Evolutionary conservation across 257 asterid species (phyloP).

Genomic region (Jasminum sambac): DNA sequence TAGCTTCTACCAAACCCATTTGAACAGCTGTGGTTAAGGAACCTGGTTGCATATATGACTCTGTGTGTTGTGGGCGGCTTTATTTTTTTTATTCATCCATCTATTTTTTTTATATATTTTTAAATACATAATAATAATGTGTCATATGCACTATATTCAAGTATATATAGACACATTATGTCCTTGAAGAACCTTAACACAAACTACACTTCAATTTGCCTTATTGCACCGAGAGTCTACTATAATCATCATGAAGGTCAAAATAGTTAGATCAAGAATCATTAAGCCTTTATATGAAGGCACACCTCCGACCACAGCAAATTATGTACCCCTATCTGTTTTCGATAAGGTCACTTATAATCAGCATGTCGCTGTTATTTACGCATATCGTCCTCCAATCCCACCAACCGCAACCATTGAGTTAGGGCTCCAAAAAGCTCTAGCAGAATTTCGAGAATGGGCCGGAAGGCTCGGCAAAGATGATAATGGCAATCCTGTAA

Average conservation of each 20-base stretch:
- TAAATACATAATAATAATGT: too few species aligned
- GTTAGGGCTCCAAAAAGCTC: conserved; percentile 59
- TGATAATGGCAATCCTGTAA: conserved; percentile 36
- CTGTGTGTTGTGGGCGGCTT: too few species aligned
- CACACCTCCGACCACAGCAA: conserved; percentile 38
- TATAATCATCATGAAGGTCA: conserved; percentile 48
- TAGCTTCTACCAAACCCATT: conserved; percentile 26
- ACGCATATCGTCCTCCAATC: conserved; percentile 76
- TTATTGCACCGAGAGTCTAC: background rate
- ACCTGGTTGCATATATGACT: conserved; percentile 23
- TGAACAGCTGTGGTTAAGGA: conserved; percentile 19
- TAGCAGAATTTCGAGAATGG: conserved; percentile 65
- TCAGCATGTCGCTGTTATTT: conserved; percentile 71
- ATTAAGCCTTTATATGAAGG: conserved; percentile 62
- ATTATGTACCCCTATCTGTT: conserved; percentile 52
- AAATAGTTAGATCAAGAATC: conserved; percentile 55
- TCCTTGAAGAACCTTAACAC: conserved; percentile 27
- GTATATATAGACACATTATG: conserved; percentile 23
- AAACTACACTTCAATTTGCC: conserved; percentile 5
- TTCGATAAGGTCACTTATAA: conserved; percentile 69
- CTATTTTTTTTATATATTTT: too few species aligned
- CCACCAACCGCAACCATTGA: conserved; percentile 51
- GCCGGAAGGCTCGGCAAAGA: conserved; percentile 73
- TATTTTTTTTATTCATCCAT: too few species aligned
- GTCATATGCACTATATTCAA: too few species aligned